Evolutionary conservation across 2,329 filamentous ascomycete genomes (phyloP).

Genomic region (Fusarium tjaetaba): DNA sequence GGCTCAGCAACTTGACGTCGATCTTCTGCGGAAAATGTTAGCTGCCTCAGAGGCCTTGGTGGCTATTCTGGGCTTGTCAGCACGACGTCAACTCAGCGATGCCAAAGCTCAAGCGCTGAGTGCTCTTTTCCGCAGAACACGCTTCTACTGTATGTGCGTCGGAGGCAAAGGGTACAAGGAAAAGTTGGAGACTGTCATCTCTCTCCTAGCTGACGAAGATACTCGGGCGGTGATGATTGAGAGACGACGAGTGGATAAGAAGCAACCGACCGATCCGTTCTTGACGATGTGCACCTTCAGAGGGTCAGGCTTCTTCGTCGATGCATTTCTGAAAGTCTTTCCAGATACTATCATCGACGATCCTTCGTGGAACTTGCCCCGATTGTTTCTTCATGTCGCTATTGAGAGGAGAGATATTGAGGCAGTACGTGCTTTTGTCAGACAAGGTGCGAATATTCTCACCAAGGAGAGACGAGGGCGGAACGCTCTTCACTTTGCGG

Average conservation of each 20-base stretch:
- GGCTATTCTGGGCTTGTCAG: fast-evolving
- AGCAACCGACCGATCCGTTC: neutral
- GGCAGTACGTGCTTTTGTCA: fast-evolving
- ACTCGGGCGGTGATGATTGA: neutral
- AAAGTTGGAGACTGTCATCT: neutral
- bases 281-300: neutral
- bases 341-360: fast-evolving
- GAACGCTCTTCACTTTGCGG: too few species aligned
- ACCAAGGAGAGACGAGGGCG: neutral
- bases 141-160: neutral
- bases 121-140: neutral
- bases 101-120: neutral
- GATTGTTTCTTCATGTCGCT: neutral
- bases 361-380: neutral
- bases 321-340: neutral
- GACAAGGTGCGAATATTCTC: neutral
- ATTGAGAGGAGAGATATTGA: neutral
- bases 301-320: neutral
- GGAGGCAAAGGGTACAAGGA: neutral
- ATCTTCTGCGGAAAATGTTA: too few species aligned
- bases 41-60: neutral
- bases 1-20: too few species aligned
- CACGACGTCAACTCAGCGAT: neutral
- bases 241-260: fast-evolving
- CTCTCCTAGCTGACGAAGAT: neutral